These are phyloP conservation scores for Lasiosphaeria miniovina DNA, from an alignment of 495 filamentous ascomycete species.

Conservation along the genomic window DNA sequence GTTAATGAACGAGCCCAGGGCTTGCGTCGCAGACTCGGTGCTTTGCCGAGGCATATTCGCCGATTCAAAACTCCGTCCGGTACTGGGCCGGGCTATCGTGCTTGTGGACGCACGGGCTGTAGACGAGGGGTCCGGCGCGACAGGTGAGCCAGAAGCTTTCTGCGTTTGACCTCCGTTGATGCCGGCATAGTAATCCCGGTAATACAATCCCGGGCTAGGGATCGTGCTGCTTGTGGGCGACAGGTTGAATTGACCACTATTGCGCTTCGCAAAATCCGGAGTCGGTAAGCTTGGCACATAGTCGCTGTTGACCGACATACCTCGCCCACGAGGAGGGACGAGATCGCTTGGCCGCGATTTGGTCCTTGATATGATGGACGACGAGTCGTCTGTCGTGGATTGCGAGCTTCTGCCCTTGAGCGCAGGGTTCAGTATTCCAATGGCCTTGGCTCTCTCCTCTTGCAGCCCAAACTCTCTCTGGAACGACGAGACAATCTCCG, in stretches of 20 bases:
- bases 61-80: constrained; percentile 51
- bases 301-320: constrained; percentile 62
- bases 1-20: constrained; percentile 16
- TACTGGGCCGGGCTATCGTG: constrained; percentile 43
- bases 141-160: constrained; percentile 39
- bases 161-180: constrained; percentile 33
- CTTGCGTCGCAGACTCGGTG: constrained; percentile 39
- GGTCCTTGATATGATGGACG: constrained; percentile 35
- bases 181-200: constrained; percentile 47
- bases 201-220: constrained; percentile 50
- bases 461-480: constrained; percentile 64
- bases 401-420: constrained; percentile 41
- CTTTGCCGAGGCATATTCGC: constrained; percentile 40
- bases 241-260: constrained; percentile 54
- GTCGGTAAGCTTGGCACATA: constrained; percentile 59
- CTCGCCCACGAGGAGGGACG: constrained; percentile 42
- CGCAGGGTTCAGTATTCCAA: constrained; percentile 49
- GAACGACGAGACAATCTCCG: constrained; percentile 70
- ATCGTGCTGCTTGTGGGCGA: constrained; percentile 46
- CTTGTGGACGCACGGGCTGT: constrained; percentile 32
- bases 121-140: constrained; percentile 39
- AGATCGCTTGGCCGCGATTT: constrained; percentile 39
- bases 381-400: constrained; percentile 45
- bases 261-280: constrained; percentile 53
- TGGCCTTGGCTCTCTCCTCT: constrained; percentile 48